Percentiles rank a stretch among this genome's conserved stretches.
These are phyloP conservation scores for Pythium coloratum DNA, from an alignment of 352 stramenopile genomes.

Conservation along the genomic window DNA sequence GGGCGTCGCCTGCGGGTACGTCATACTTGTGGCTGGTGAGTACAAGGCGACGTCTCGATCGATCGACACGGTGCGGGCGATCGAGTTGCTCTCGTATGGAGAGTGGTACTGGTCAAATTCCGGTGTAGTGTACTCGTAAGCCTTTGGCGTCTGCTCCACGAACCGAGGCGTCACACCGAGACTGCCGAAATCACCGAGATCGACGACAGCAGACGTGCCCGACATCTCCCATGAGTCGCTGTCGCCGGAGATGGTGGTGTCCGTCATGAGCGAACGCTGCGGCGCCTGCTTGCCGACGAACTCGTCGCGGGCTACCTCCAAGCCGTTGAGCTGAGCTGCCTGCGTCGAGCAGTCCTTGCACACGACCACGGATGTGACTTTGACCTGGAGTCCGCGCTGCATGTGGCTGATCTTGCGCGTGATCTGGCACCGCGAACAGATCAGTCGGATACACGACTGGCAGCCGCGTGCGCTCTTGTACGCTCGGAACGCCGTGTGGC, in stretches of 20 bases:
- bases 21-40: not conserved
- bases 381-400: constrained; percentile 25
- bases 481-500: constrained; percentile 18
- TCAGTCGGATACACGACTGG: constrained; percentile 16
- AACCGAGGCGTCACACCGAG: not conserved
- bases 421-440: constrained; percentile 26
- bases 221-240: constrained; percentile 13
- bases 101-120: not conserved
- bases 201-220: constrained; percentile 6
- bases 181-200: not conserved
- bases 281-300: constrained; percentile 13
- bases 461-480: constrained; percentile 25
- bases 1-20: not conserved
- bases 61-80: constrained; percentile 11
- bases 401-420: constrained; percentile 28
- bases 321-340: constrained; percentile 12
- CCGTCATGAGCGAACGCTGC: constrained; percentile 25
- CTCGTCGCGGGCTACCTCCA: constrained; percentile 20
- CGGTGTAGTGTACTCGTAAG: not conserved
- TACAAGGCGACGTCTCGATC: constrained; percentile 5
- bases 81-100: not conserved
- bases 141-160: not conserved
- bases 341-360: constrained; percentile 21
- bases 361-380: constrained; percentile 17
- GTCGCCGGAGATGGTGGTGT: constrained; percentile 9